phyloP scores from a whole-genome alignment of 2,329 filamentous ascomycete genomes.

The Annulohypoxylon truncatum region DNA sequence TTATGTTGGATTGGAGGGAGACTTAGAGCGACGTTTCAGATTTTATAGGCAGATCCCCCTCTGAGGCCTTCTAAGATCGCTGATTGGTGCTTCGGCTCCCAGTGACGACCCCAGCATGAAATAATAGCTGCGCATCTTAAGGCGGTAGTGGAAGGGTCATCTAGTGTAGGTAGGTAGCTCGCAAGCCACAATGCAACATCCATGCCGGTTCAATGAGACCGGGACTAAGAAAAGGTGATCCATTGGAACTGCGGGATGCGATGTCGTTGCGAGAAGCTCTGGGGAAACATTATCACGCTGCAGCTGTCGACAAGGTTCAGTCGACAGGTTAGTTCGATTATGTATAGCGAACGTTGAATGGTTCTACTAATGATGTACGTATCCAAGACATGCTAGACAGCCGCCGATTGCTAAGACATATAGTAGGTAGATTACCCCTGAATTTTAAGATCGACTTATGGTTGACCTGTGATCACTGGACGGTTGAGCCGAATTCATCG shows the following conservation, averaged over 20 bases:
- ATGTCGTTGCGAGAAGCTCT: slow-evolving; percentile 16
- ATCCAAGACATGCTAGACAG: slow-evolving; percentile 1
- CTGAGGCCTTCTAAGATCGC: slow-evolving; percentile 1
- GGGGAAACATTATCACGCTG: slow-evolving; percentile 15
- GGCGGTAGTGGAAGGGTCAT: slow-evolving; percentile 22
- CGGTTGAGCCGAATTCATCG: not conserved
- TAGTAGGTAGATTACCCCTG: slow-evolving; percentile 13
- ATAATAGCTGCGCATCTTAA: slow-evolving; percentile 38
- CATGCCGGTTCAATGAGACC: slow-evolving; percentile 15
- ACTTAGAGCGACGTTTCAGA: slow-evolving; percentile 42
- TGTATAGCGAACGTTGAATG: slow-evolving; percentile 3
- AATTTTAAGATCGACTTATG: slow-evolving; percentile 14
- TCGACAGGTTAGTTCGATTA: not conserved
- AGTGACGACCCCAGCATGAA: slow-evolving; percentile 26
- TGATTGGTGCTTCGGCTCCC: slow-evolving; percentile 37
- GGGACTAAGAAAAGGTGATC: slow-evolving; percentile 3
- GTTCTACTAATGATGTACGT: slow-evolving; percentile 1
- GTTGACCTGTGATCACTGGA: slow-evolving; percentile 8
- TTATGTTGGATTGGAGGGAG: slow-evolving; percentile 32
- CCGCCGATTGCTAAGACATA: not conserved
- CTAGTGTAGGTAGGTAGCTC: slow-evolving; percentile 10
- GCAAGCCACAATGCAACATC: slow-evolving; percentile 28
- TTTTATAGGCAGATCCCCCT: slow-evolving; percentile 38
- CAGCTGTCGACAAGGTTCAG: slow-evolving; percentile 9
- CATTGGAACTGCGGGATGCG: slow-evolving; percentile 1